Evolutionary conservation across 352 stramenopile species (phyloP).

Genomic region (Vaucheria bursata): DNA sequence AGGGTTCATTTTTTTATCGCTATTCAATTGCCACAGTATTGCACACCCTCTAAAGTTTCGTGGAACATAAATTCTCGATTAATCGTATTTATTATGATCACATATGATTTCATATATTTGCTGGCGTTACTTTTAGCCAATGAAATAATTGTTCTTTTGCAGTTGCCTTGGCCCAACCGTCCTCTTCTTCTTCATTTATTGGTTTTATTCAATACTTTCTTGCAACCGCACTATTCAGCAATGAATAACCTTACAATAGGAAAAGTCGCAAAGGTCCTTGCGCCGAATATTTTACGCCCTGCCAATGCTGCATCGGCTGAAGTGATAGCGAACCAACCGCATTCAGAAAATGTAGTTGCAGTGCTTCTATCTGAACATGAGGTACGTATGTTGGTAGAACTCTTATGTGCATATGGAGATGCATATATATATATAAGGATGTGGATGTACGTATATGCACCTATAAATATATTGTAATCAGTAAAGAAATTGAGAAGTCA

Average conservation of each 20-base stretch:
- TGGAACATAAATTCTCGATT: no score
- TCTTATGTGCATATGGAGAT: background rate
- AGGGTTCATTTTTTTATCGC: no score
- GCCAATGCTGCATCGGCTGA: background rate
- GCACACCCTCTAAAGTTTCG: no score
- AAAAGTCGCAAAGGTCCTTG: slow-evolving; percentile 6
- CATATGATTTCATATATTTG: no score
- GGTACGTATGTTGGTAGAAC: background rate
- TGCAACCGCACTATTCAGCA: background rate
- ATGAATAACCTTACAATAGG: background rate
- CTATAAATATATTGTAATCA: no score
- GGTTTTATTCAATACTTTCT: background rate
- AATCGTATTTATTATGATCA: no score
- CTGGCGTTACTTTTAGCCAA: no score
- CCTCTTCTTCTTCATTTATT: slow-evolving; percentile 20
- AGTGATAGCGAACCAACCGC: slow-evolving; percentile 9
- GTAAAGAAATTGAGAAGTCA: no score
- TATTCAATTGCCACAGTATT: no score
- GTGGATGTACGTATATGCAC: no score
- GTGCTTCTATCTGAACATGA: slow-evolving; percentile 13
- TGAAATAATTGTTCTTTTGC: no score
- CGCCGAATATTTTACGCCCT: slow-evolving; percentile 12
- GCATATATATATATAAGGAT: background rate
- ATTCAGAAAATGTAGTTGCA: slow-evolving; percentile 13
- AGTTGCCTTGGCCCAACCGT: slow-evolving; percentile 23